Conservation (phyloP, 176 grass and related monocot genomes). For the Eragrostis nindensis region DNA sequence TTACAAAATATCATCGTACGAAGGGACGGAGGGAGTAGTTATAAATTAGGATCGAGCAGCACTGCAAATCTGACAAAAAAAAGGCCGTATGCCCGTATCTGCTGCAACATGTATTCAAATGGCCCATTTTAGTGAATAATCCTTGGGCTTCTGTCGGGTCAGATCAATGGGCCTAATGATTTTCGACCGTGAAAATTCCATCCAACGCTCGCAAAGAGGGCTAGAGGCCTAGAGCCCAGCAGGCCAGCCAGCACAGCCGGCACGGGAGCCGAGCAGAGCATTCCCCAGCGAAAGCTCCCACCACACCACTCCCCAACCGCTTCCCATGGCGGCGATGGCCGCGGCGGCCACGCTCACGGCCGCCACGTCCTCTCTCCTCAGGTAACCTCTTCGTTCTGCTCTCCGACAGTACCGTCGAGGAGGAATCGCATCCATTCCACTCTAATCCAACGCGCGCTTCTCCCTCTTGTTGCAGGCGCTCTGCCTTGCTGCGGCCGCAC, state of each 20-base stretch:
- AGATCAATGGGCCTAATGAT: not conserved
- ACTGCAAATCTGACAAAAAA: not conserved
- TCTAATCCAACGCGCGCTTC: not conserved
- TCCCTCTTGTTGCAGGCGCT: conserved; percentile 29
- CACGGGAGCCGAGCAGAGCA: not conserved
- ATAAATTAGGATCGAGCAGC: too few species aligned
- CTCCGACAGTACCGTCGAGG: not conserved
- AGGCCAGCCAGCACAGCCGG: too few species aligned
- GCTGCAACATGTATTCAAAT: not conserved
- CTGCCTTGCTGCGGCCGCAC: conserved; percentile 42
- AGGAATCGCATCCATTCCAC: not conserved
- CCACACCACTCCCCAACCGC: not conserved
- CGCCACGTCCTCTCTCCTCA: conserved; percentile 47
- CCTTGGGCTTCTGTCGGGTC: not conserved
- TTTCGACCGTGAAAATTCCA: not conserved
- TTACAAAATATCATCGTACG: too few species aligned
- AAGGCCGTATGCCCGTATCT: not conserved
- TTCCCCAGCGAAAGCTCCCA: too few species aligned
- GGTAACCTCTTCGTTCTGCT: not conserved
- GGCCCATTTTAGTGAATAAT: not conserved
- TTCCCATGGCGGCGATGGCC: conserved; percentile 48
- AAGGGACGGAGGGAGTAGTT: too few species aligned
- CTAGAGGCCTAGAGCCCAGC: too few species aligned
- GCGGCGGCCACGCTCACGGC: conserved; percentile 43
- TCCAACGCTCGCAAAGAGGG: too few species aligned